Conservation (phyloP, 768 basidiomycete species). For the Naganishia vishniacii region DNA sequence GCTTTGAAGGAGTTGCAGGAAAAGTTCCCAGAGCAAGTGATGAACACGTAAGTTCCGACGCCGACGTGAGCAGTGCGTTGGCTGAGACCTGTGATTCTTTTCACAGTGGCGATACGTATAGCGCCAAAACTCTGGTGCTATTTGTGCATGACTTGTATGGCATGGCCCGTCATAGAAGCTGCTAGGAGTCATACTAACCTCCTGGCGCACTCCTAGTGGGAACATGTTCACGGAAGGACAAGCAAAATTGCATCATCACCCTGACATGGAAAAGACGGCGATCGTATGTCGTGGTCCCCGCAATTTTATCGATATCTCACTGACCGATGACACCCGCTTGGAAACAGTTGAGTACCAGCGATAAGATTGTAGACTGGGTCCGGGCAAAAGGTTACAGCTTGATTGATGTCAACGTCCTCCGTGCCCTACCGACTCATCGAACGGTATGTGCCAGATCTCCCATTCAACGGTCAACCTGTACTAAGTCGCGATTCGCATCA, state of each 20-base stretch:
- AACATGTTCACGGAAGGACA: conserved; percentile 20
- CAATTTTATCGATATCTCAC: background rate
- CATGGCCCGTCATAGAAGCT: no score
- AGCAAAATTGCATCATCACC: conserved; percentile 5
- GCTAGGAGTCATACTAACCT: background rate
- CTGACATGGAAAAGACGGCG: conserved; percentile 15
- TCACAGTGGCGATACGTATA: conserved; percentile 64
- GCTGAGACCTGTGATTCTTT: conserved; percentile 1
- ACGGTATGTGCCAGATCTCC: no score
- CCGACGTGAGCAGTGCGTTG: background rate
- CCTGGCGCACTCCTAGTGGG: background rate
- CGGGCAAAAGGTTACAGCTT: conserved; percentile 62
- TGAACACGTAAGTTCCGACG: conserved; percentile 61
- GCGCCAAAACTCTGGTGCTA: conserved; percentile 69
- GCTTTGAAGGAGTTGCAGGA: conserved; percentile 60
- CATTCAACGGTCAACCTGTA: no score
- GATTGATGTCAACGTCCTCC: conserved; percentile 76
- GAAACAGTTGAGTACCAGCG: conserved; percentile 74
- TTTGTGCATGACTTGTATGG: conserved; percentile 93
- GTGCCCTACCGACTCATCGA: conserved; percentile 39
- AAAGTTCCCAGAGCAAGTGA: conserved; percentile 72
- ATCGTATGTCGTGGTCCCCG: conserved; percentile 1
- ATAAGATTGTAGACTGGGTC: conserved; percentile 72
- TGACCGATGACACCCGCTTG: background rate
- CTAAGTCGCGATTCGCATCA: no score